Conservation (phyloP, 2,329 filamentous ascomycete species). For the Paracorniculantispora psalliotae region DNA sequence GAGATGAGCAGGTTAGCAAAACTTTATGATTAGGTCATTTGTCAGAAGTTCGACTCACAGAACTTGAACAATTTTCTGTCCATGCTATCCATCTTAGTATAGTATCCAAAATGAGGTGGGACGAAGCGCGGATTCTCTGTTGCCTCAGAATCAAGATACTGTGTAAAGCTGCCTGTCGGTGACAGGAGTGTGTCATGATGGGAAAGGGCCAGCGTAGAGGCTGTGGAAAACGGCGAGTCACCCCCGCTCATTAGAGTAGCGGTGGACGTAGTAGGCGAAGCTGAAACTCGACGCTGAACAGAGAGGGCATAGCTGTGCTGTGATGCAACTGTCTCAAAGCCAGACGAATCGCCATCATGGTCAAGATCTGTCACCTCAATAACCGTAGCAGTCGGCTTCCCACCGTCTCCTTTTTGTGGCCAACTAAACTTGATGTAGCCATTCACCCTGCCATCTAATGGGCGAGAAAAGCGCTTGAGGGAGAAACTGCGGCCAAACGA, state of each 20-base stretch:
- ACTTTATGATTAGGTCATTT: neutral
- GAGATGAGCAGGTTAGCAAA: conserved; percentile 6
- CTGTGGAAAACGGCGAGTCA: neutral
- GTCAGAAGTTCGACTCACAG: neutral
- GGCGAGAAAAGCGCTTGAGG: conserved; percentile 25
- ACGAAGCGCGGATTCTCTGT: neutral
- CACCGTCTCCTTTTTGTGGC: conserved; percentile 20
- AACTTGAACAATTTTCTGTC: conserved; percentile 8
- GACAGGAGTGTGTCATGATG: neutral
- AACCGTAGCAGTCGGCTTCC: neutral
- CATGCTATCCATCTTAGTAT: conserved; percentile 6
- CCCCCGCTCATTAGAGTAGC: neutral
- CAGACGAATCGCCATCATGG: neutral
- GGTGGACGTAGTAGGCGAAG: neutral
- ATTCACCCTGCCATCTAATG: conserved; percentile 30
- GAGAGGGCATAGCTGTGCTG: neutral
- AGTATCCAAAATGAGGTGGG: conserved; percentile 6
- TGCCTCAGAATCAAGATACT: neutral
- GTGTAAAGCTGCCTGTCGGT: neutral
- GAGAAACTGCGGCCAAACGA: conserved; percentile 21
- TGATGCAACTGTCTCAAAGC: neutral
- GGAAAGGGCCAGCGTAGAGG: neutral
- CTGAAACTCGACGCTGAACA: neutral
- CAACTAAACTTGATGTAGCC: conserved; percentile 36
- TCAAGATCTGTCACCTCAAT: neutral